Evolutionary conservation across 768 basidiomycete species (phyloP), one percentile per base, ranked within the genome.

Genomic region (Suillus subluteus): DNA sequence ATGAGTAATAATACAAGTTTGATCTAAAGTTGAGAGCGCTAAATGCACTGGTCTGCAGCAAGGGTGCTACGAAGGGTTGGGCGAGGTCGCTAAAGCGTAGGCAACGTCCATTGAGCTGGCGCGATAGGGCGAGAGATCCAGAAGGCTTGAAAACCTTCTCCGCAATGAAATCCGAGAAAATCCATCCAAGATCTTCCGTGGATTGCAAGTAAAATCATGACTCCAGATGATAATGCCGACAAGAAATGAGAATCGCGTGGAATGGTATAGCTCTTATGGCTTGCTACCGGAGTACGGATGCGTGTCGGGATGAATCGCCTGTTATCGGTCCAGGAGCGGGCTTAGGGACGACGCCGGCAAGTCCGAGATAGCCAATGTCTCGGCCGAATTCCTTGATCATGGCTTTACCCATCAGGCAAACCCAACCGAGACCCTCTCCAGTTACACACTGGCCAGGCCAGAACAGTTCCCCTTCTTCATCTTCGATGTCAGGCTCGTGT

Each of bases 331-430:
- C 74, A 26, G 79, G 78, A 62, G 86, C 86, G 7, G 89, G 88
- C 72, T 90, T 90, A 16, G 86, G 88, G 41, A 93, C 86, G n/a
- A 89, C 87, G 21, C 91, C 91, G 23, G 87, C 85, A 21, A 91
- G 76, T 38, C 92, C 91, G 65, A 79, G 81, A 79, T 94, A 94
- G 13, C 89, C 90, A 76, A 89, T 88, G 41, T 87, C 83, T 72
- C 87, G 88, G 68, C 91, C 91, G 71, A 91, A 90, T 73, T 94
- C 92, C 71, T 85, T 87, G 73, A 94, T 87, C 92, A 94, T 94
- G 48, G 91, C 89, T 74, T 90, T 91, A 71, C 91, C 92, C 87
- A 94, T 89, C 37, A 91, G 81, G 75, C 92, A 94, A n/a, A 93
- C 87, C 92, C 92, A 94, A 26, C 89, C 92, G 38, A 94, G 82